phyloP scores from a whole-genome alignment of 352 stramenopile genomes.

The Phytopythium helicoides region DNA sequence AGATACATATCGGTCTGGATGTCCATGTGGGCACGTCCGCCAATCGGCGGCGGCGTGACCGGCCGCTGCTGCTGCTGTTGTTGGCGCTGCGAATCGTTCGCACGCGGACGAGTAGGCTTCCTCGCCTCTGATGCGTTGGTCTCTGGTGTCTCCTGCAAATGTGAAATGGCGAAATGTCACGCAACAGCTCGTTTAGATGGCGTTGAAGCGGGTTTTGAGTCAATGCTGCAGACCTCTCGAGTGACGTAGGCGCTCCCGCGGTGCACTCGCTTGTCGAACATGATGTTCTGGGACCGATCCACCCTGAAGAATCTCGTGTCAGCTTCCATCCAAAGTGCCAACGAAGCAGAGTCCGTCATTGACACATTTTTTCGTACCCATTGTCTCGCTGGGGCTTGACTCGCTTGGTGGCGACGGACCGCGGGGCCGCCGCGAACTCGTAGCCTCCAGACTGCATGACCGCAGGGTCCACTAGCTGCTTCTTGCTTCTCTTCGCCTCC shows the following conservation, averaged over 20 bases:
- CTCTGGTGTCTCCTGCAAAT: slow-evolving; percentile 2
- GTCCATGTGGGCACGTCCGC: slow-evolving; percentile 89
- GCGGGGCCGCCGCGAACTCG: slow-evolving; percentile 65
- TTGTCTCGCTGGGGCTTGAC: slow-evolving; percentile 46
- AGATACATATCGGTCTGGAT: slow-evolving; percentile 95
- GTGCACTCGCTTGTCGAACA: slow-evolving; percentile 93
- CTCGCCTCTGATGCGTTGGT: background rate
- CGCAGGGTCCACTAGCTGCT: too few relatives aligned
- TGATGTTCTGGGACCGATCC: slow-evolving; percentile 88
- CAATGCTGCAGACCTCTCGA: slow-evolving; percentile 31
- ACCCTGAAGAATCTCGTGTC: slow-evolving; percentile 8
- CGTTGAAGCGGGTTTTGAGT: background rate
- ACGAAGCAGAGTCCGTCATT: background rate
- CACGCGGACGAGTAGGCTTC: slow-evolving; percentile 1
- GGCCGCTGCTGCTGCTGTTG: slow-evolving; percentile 46
- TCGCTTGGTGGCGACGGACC: slow-evolving; percentile 74
- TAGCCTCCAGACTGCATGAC: slow-evolving; percentile 66
- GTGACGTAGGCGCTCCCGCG: slow-evolving; percentile 92
- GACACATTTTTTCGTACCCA: slow-evolving; percentile 24
- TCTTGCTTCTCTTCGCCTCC: too few relatives aligned
- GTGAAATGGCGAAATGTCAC: too few relatives aligned
- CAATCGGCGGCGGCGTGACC: slow-evolving; percentile 81
- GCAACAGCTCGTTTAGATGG: too few relatives aligned
- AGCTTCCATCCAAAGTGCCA: background rate
- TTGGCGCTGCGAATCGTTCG: slow-evolving; percentile 17